Evolutionary conservation across 2,329 filamentous ascomycete genomes (phyloP), one percentile per base, ranked within the genome.

Genomic region (Ceratocystis destructans): DNA sequence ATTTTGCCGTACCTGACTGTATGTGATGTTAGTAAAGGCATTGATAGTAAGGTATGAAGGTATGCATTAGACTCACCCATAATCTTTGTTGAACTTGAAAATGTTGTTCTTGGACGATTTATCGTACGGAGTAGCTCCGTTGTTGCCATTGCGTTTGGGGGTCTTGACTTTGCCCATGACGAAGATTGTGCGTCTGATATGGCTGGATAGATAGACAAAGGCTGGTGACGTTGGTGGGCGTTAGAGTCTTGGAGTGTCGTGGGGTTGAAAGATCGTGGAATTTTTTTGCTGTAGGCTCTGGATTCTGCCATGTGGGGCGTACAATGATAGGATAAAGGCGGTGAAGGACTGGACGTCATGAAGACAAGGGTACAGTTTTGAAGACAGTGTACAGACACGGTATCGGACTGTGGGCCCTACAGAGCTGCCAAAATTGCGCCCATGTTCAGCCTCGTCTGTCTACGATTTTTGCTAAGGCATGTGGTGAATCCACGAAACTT

Each of bases 11-110:
- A 68, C 66, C 61, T 68, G 66, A 61, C 66, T 68, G 20, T 7
- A 41, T 37, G 33, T 37, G 33, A 37, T 37, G 33, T 37, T 37
- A 37, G 33, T 10, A 8, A 12, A 37, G 33, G 8, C 4, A 12
- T 37, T 12, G 33, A 37, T 37, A 37, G 1, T 10, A 37, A 37
- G 33, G 33, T 12, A 12, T 37, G 33, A 37, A 10, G 33, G 33
- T 3, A 37, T 12, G 33, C 33, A 3, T 10, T 17, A 20, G 31
- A 64, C 64, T 46, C 55, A 68, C 67, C 93, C 91, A 70, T 94
- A 84, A 75, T 93, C 80, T 71, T 88, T 94, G 80, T 96, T 96
- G 85, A 96, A 96, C 75, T 95, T 96, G 84, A 97, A 97, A 76
- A 96, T 90, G 72, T 89, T 92, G 78, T 96, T 91, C 73, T 79